Percentiles rank a stretch among this genome's conserved stretches.
These are phyloP conservation scores for Colletotrichum sp. DNA, from an alignment of 2,329 filamentous ascomycete species.

Conservation along the genomic window DNA sequence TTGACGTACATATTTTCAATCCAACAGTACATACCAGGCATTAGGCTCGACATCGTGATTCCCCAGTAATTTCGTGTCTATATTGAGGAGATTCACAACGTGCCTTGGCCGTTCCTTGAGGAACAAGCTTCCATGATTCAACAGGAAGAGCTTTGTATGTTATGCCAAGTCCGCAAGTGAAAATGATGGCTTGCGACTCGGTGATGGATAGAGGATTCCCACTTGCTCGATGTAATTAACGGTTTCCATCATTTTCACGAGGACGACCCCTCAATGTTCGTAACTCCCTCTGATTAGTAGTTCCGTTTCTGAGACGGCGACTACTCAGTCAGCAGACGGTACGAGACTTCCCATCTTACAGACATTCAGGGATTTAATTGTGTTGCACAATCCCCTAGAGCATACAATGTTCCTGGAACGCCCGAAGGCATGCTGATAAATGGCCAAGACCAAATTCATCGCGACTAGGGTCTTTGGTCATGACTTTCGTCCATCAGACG, in stretches of 20 bases:
- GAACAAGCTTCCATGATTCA: neutral
- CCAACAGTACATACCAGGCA: neutral
- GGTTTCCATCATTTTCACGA: too few species aligned
- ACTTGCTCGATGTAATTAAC: neutral
- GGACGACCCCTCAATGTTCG: neutral
- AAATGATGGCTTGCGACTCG: rapidly evolving
- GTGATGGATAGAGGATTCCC: neutral
- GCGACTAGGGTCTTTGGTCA: too few species aligned
- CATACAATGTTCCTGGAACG: neutral
- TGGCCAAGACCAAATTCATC: too few species aligned
- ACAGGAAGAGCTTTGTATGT: neutral
- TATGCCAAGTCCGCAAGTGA: rapidly evolving
- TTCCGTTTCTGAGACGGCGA: neutral
- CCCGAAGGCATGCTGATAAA: neutral
- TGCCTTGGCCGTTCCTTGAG: neutral
- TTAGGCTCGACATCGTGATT: neutral
- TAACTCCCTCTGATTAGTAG: neutral
- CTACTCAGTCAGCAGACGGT: rapidly evolving
- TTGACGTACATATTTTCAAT: neutral
- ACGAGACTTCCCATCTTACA: neutral
- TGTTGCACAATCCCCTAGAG: rapidly evolving
- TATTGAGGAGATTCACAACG: neutral
- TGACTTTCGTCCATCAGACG: neutral
- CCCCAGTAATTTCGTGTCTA: rapidly evolving
- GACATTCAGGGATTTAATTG: neutral